A percentile compares a stretch with the other conserved stretches of the same genome.
Evolutionary conservation across 164 flowering plant species (phyloP).

Genomic region (Stephania cephalantha): DNA sequence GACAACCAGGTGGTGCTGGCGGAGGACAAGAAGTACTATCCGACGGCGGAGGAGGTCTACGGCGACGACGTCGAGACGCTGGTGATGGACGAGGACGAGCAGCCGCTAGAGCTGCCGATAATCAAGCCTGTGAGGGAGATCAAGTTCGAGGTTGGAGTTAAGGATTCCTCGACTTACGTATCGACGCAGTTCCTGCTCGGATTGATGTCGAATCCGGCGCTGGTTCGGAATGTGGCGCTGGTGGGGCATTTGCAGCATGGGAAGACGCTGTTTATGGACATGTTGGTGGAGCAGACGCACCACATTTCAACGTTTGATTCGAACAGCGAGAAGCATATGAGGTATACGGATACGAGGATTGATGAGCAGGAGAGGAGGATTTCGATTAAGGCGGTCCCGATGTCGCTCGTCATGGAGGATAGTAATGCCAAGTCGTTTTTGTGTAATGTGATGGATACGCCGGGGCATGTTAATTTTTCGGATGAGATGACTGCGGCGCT

Average conservation of each 20-base stretch:
- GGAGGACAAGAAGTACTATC: slow-evolving; percentile 95
- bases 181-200: slow-evolving; percentile 87
- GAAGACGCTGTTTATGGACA: slow-evolving; percentile 95
- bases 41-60: slow-evolving; percentile 93
- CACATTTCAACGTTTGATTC: slow-evolving; percentile 75
- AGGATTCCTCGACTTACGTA: slow-evolving; percentile 85
- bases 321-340: slow-evolving; percentile 89
- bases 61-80: slow-evolving; percentile 97
- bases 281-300: slow-evolving; percentile 98
- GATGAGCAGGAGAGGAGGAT: slow-evolving; percentile 99
- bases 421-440: slow-evolving; percentile 85
- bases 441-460: slow-evolving; percentile 92
- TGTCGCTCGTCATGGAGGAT: slow-evolving; percentile 97
- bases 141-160: slow-evolving; percentile 89
- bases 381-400: slow-evolving; percentile 90
- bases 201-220: slow-evolving; percentile 81
- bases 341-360: slow-evolving; percentile 94
- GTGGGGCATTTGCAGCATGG: slow-evolving; percentile 94
- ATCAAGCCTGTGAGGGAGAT: slow-evolving; percentile 79
- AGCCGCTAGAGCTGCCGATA: slow-evolving; percentile 80
- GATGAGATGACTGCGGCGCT: slow-evolving; percentile 99
- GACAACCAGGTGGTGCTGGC: slow-evolving; percentile 92
- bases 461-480: slow-evolving; percentile 96
- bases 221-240: slow-evolving; percentile 92
- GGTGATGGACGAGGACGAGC: slow-evolving; percentile 98